Evolutionary conservation across 2,329 filamentous ascomycete genomes (phyloP).

Genomic region (Ceratocystis papillata): DNA sequence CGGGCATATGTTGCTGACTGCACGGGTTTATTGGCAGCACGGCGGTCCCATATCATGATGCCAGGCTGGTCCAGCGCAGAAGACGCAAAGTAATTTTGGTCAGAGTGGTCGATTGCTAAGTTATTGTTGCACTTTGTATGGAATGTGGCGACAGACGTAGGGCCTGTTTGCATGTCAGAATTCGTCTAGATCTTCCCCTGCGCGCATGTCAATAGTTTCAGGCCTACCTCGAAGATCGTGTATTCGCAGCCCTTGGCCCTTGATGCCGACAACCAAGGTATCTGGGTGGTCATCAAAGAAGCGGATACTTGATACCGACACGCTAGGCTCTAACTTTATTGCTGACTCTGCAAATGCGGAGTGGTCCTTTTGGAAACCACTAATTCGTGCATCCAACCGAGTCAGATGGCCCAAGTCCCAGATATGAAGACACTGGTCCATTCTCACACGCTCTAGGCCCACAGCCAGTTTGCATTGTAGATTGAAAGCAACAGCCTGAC

Average conservation of each 20-base stretch:
- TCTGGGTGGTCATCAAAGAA: slow-evolving; percentile 71
- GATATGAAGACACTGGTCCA: slow-evolving; percentile 71
- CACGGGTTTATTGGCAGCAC: slow-evolving; percentile 44
- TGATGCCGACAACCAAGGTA: slow-evolving; percentile 64
- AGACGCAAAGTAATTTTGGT: slow-evolving; percentile 76
- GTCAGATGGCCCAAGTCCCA: slow-evolving; percentile 62
- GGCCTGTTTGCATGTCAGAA: slow-evolving; percentile 34
- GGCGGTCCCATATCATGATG: slow-evolving; percentile 68
- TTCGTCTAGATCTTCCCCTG: slow-evolving; percentile 25
- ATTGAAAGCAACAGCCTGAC: slow-evolving; percentile 73
- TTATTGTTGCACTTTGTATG: slow-evolving; percentile 59
- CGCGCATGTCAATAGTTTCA: not conserved
- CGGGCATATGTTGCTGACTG: slow-evolving; percentile 46
- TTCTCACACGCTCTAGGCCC: slow-evolving; percentile 67
- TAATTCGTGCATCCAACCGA: slow-evolving; percentile 37
- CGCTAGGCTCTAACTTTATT: slow-evolving; percentile 51
- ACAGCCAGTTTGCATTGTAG: slow-evolving; percentile 61
- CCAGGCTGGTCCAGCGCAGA: slow-evolving; percentile 64
- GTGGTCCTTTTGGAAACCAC: slow-evolving; percentile 36
- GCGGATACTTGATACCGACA: slow-evolving; percentile 70
- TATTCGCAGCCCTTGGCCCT: slow-evolving; percentile 61
- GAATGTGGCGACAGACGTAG: slow-evolving; percentile 46
- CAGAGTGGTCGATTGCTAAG: slow-evolving; percentile 64
- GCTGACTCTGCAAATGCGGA: slow-evolving; percentile 43
- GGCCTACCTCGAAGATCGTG: slow-evolving; percentile 64